Base-by-base conservation (phyloP, 2,329 filamentous ascomycete species). In the Clonostachys rosea region DNA sequence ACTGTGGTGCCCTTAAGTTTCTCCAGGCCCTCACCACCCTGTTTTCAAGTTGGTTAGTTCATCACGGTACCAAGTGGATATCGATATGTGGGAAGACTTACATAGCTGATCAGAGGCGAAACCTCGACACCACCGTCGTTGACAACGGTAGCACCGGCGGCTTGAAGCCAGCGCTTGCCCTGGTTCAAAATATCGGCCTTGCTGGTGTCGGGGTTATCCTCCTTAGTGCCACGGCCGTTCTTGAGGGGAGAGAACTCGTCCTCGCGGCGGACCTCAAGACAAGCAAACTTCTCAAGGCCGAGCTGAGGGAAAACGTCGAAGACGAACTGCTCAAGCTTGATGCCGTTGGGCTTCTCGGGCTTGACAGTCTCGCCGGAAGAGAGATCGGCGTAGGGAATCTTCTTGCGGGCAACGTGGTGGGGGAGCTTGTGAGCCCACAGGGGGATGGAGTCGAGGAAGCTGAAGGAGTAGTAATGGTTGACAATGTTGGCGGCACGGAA, bases 401-500 rank as follows among this genome's bases (percentile, higher is more conserved):
- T 99, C 87, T 99, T 99, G 68, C 87, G 84, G 41, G 94, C 94
- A 53, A 99, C 85, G 75, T 99, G 94, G 68, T 97, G 94, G 14
- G 92, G 92, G 45, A 99, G 81, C 67, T 86, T 83, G 71, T 91
- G 79, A 16, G 82, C 84, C 89, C 90, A 96, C 58, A 83, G 73
- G 49, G 94, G 91, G 58, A 96, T 96, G 53, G 83, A 86, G 67
- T 96, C 87, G 43, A 99, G 80, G 79, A 96, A 97, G 56, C 80
- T 74, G 76, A 91, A 92, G 42, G 90, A 95, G 76, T 99, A 99
- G 81, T 97, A 99, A 79, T 99, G 94, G 78, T 99, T 99, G 73
- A 99, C 94, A 59, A 99, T 99, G 76, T 99, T 99, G 62, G 92
- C 94, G 49, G 94, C 92, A 52, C 94, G 87, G 84, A 96, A 97